A percentile compares a stretch with the other conserved stretches of the same genome.
Evolutionary conservation across 2,329 filamentous ascomycete species (phyloP).

Genomic region (Xylaria sp.): DNA sequence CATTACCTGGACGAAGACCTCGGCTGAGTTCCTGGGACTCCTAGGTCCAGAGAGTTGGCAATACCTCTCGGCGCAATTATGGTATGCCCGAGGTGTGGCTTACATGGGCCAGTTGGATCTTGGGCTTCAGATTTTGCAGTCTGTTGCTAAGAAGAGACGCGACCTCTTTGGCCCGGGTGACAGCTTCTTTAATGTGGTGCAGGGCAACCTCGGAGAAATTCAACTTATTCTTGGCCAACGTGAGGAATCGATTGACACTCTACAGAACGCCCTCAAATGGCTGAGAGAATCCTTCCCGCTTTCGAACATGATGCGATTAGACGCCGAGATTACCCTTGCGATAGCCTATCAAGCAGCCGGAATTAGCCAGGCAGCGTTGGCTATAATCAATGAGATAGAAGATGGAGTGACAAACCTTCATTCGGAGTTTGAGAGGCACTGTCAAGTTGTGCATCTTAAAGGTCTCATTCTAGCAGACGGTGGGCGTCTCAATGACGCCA

Average conservation of each 20-base stretch:
- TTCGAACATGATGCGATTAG: not conserved
- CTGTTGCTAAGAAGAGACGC: not conserved
- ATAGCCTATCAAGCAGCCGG: slow-evolving; percentile 8
- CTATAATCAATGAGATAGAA: slow-evolving; percentile 2
- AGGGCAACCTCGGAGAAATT: slow-evolving; percentile 9
- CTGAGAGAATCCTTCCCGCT: not conserved
- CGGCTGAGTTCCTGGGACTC: not conserved
- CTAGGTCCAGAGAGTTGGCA: slow-evolving; percentile 5
- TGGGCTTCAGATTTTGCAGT: slow-evolving; percentile 1
- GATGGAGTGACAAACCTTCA: not conserved
- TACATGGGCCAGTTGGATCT: slow-evolving; percentile 1
- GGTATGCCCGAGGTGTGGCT: not conserved
- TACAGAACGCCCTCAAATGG: not conserved
- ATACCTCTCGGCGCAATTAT: slow-evolving; percentile 9
- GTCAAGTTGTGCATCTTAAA: slow-evolving; percentile 8
- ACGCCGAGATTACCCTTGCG: slow-evolving; percentile 8
- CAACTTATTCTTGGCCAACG: slow-evolving; percentile 1
- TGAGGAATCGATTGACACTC: not conserved
- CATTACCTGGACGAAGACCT: not conserved
- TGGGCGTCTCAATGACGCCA: not conserved
- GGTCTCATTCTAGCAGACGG: not conserved
- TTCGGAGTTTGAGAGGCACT: slow-evolving; percentile 8
- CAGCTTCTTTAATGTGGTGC: slow-evolving; percentile 2
- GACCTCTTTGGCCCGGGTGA: slow-evolving; percentile 4
- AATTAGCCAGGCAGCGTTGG: not conserved